These are phyloP conservation scores for Mycena polygramma DNA, from an alignment of 768 basidiomycete species.

Conservation along the genomic window DNA sequence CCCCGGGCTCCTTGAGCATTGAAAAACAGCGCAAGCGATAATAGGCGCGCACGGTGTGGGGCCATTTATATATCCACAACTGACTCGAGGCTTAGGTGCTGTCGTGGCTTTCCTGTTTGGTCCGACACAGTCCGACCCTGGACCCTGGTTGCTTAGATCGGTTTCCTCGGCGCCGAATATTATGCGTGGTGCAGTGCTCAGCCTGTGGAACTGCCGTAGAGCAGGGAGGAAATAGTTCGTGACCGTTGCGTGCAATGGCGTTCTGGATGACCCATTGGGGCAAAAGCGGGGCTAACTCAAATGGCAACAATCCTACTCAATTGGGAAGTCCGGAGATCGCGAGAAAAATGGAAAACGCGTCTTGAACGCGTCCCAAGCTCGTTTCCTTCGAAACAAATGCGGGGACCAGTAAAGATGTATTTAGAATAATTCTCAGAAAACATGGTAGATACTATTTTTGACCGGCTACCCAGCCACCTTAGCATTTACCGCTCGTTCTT, in stretches of 20 bases:
- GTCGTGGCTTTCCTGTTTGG: conserved; percentile 8
- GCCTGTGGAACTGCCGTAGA: neutral
- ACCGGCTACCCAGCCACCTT: too few relatives aligned
- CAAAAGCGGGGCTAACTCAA: neutral
- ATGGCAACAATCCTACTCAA: conserved; percentile 11
- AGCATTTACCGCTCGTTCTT: too few relatives aligned
- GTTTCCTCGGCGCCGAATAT: conserved; percentile 16
- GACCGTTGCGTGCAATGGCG: conserved; percentile 31
- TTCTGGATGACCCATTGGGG: conserved; percentile 1
- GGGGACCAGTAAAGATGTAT: too few relatives aligned
- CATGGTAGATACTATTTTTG: too few relatives aligned
- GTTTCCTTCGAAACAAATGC: too few relatives aligned
- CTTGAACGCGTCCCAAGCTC: too few relatives aligned
- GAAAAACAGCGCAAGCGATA: neutral
- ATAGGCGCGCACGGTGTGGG: conserved; percentile 34
- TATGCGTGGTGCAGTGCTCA: neutral
- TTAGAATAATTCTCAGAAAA: too few relatives aligned
- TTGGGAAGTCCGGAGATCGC: neutral
- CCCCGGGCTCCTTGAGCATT: conserved; percentile 23
- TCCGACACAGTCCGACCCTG: neutral
- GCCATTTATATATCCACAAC: conserved; percentile 17
- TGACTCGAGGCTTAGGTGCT: conserved; percentile 26
- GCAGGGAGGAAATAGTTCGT: conserved; percentile 3
- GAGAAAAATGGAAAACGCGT: neutral
- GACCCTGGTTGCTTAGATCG: conserved; percentile 8